Percentiles rank a stretch among this genome's conserved stretches.
Conservation (phyloP, 305 asterid genomes). For the Striga hermonthica region DNA sequence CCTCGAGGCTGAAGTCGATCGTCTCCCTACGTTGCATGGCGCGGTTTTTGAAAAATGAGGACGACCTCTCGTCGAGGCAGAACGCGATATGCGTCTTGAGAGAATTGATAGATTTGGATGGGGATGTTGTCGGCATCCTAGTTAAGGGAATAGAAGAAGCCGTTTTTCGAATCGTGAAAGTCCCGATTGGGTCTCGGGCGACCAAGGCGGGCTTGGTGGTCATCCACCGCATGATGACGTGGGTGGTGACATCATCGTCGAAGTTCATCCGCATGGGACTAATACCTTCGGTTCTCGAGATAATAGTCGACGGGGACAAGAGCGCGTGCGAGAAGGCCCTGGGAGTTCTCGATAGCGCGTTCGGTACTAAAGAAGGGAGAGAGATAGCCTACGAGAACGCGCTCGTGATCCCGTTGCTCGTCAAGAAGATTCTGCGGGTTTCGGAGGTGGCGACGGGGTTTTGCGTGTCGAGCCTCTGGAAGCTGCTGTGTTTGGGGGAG, state of each 20-base stretch:
- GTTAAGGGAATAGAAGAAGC: conserved; percentile 38
- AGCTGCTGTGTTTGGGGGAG: conserved; percentile 40
- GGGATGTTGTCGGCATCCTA: conserved; percentile 30
- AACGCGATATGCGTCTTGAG: conserved; percentile 46
- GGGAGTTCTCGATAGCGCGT: conserved; percentile 48
- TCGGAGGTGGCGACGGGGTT: conserved; percentile 56
- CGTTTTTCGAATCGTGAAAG: conserved; percentile 46
- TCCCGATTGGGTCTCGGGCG: conserved; percentile 59
- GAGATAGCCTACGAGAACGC: conserved; percentile 43
- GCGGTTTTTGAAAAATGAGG: conserved; percentile 48
- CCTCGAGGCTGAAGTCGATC: conserved; percentile 47
- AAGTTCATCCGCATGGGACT: conserved; percentile 52
- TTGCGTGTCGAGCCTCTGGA: conserved; percentile 60
- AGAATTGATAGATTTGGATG: conserved; percentile 42
- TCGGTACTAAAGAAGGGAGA: conserved; percentile 47
- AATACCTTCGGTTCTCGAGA: conserved; percentile 50
- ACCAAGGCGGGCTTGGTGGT: conserved; percentile 59
- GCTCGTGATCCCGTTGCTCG: conserved; percentile 55
- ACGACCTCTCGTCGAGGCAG: conserved; percentile 49
- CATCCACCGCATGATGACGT: conserved; percentile 40
- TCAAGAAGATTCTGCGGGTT: conserved; percentile 66
- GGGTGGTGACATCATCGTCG: neutral
- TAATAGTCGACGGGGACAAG: conserved; percentile 65
- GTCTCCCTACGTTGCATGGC: conserved; percentile 56
- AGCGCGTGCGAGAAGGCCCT: conserved; percentile 52